These are phyloP conservation scores for Heterobasidion annosum DNA, from an alignment of 1,284 basidiomycete genomes.

Conservation along the genomic window DNA sequence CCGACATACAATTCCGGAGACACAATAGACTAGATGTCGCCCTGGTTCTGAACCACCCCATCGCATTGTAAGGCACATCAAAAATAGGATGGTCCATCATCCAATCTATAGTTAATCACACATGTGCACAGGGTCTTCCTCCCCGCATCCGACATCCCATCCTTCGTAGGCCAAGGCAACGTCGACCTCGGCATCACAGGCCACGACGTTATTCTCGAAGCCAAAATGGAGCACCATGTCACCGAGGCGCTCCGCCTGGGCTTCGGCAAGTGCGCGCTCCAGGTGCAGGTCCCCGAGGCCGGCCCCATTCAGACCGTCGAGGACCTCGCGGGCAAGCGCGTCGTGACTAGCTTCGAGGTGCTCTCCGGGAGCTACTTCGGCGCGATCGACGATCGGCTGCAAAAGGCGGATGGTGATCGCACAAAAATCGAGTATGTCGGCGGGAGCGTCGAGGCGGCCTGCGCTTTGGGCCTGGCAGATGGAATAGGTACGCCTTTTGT, in stretches of 20 bases:
- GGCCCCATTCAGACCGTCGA: conserved; percentile 66
- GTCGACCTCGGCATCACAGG: conserved; percentile 93
- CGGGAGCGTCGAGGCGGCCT: conserved; percentile 97
- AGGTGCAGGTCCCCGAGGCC: conserved; percentile 89
- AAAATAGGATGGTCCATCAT: too few species aligned
- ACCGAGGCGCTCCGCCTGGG: conserved; percentile 80
- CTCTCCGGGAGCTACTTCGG: conserved; percentile 78
- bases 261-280: conserved; percentile 92
- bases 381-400: conserved; percentile 55
- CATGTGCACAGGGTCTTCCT: conserved; percentile 77
- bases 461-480: conserved; percentile 92
- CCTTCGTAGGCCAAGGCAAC: conserved; percentile 96
- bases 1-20: conserved; percentile 94
- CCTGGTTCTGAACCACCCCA: conserved; percentile 86
- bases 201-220: conserved; percentile 95
- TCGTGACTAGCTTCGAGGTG: conserved; percentile 93
- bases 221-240: conserved; percentile 70
- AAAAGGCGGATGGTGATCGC: conserved; percentile 36
- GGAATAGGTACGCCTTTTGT: conserved; percentile 71
- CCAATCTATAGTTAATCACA: conserved; percentile 4
- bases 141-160: conserved; percentile 95
- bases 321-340: conserved; percentile 81
- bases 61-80: conserved; percentile 64
- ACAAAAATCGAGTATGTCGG: conserved; percentile 95
- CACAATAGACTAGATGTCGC: conserved; percentile 88